phyloP scores from a whole-genome alignment of 2,329 filamentous ascomycete genomes.

The Pseudogymnoascus sp. region DNA sequence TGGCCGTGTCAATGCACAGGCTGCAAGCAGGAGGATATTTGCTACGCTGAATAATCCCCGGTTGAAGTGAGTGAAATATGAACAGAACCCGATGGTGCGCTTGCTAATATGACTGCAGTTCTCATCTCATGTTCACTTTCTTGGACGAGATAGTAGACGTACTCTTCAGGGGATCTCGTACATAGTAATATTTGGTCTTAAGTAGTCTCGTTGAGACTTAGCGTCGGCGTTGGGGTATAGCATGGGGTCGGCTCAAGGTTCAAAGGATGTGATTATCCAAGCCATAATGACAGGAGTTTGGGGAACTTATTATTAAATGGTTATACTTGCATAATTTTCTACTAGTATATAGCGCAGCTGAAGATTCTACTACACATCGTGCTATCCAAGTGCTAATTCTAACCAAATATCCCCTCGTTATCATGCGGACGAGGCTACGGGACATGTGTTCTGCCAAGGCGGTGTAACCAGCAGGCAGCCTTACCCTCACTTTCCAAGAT shows the following conservation, averaged over 20 bases:
- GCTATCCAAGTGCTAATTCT: too few species aligned
- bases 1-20: slow-evolving; percentile 81
- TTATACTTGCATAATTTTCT: background rate
- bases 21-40: slow-evolving; percentile 79
- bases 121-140: slow-evolving; percentile 29
- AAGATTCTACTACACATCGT: background rate
- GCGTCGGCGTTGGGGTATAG: slow-evolving; percentile 21
- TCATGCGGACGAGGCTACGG: background rate
- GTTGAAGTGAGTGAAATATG: slow-evolving; percentile 60
- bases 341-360: slow-evolving; percentile 1
- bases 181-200: slow-evolving; percentile 15
- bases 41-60: slow-evolving; percentile 85
- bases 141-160: slow-evolving; percentile 29
- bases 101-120: slow-evolving; percentile 17
- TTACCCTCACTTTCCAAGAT: slow-evolving; percentile 6
- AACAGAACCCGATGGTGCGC: slow-evolving; percentile 9
- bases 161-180: slow-evolving; percentile 24
- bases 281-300: background rate
- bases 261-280: background rate
- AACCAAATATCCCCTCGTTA: too few species aligned
- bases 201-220: slow-evolving; percentile 13
- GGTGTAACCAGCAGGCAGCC: slow-evolving; percentile 2
- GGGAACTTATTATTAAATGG: background rate
- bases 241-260: background rate
- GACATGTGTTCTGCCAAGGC: background rate